These are phyloP conservation scores for Viola odorata DNA, from an alignment of 345 rosid genomes.

Conservation along the genomic window DNA sequence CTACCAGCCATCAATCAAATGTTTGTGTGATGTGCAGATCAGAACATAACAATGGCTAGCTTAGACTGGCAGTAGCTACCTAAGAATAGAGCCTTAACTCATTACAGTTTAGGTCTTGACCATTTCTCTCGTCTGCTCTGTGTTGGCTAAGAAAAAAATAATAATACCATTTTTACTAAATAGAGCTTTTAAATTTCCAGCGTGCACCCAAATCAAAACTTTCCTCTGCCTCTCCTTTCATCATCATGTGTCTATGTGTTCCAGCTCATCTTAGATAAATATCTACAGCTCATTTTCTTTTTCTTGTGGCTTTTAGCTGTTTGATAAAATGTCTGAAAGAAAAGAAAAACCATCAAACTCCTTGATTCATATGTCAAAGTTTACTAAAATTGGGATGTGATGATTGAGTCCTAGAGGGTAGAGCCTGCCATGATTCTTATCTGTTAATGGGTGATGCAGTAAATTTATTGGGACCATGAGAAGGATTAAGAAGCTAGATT, in stretches of 20 bases:
- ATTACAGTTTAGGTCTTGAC: no score
- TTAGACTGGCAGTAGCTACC: no score
- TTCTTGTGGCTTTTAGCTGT: no score
- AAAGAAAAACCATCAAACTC: no score
- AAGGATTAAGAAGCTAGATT: not conserved
- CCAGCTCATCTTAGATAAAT: conserved; percentile 4
- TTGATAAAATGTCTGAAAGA: no score
- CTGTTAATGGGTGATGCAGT: not conserved
- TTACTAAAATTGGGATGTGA: not conserved
- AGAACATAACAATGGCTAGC: not conserved
- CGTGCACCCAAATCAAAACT: conserved; percentile 6
- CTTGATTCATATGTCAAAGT: not conserved
- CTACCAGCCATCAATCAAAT: no score
- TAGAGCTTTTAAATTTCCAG: conserved; percentile 5
- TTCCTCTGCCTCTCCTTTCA: no score
- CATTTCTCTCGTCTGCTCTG: not conserved
- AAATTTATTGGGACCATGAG: not conserved
- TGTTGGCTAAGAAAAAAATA: no score
- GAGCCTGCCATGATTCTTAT: conserved; percentile 6
- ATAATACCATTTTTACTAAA: no score
- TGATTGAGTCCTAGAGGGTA: not conserved
- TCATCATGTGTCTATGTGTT: no score
- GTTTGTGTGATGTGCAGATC: no score
- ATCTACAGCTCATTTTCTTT: not conserved
- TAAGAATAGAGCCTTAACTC: no score